Base-by-base conservation (phyloP, 192 early-diverging fungal species). In the Lobosporangium transversale region DNA sequence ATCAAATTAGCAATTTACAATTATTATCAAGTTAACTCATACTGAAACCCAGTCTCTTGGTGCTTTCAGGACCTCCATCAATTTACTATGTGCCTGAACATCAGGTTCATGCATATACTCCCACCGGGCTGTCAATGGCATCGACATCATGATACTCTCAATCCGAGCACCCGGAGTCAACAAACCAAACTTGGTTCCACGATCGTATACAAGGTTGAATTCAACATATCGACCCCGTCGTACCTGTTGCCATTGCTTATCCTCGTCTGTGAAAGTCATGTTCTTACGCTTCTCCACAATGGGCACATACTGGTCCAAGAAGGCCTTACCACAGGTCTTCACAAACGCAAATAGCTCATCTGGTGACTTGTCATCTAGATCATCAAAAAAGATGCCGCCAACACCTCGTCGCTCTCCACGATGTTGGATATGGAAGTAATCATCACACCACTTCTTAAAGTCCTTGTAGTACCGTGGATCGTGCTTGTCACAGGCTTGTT, bases 351-450 rank as follows among this genome's bases (percentile, higher is more conserved):
- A 99, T 54, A 94, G 63, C 55, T 94, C 86, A 37, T 97, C 92
- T 15, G 86, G 79, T 17, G 80, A 58, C 63, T 88, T 89, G 50
- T 90, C 86, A 54, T 92, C 90, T 20, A 98, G 79, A 67, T 99
- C 97, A 64, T 99, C 97, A 82, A 99, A 99, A 82, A 99, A 99
- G 79, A 98, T 98, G 35, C 97, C 97, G 31, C 97, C 97, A 54
- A 99, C 81, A 5, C 97, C 97, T 32, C 97, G 93, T 8, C 90
- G 83, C 78, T 99, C 97, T 7, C 82, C 68, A 20, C 97, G 87
- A 71, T 99, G 97, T 11, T 88, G 81, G 58, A 90, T 89, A 73
- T 88, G 82, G 79, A 99, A 99, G 80, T 99, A 99, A 30, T 90
- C 85, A 79, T 99, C 97, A 79, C 95, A 97, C 96, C 96, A 98